Percentiles rank a stretch among this genome's conserved stretches.
These are phyloP conservation scores for Starmerella vaccinii DNA, from an alignment of 805 yeast species.

Conservation along the genomic window DNA sequence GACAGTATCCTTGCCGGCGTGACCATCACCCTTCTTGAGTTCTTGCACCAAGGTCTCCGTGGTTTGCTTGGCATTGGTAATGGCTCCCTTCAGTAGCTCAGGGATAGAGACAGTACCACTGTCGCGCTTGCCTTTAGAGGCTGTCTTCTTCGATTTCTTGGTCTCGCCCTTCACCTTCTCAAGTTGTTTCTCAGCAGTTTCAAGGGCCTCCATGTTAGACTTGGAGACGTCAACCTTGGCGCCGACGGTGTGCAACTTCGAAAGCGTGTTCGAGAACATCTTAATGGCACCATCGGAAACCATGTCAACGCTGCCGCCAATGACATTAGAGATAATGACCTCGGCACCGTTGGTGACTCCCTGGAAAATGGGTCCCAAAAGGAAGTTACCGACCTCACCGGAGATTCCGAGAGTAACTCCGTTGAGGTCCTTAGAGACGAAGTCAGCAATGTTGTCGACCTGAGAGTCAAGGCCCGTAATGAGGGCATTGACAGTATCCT, in stretches of 20 bases:
- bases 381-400: conserved; percentile 24
- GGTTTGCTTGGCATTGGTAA: conserved; percentile 21
- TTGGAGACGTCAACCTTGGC: conserved; percentile 15
- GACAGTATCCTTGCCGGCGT: conserved; percentile 24
- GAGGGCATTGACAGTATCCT: conserved; percentile 22
- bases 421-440: conserved; percentile 16
- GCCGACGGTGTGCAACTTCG: conserved; percentile 22
- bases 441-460: conserved; percentile 28
- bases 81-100: conserved; percentile 17
- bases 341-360: conserved; percentile 30
- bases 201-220: conserved; percentile 8
- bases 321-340: conserved; percentile 25
- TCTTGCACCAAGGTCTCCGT: conserved; percentile 22
- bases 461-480: conserved; percentile 29
- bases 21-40: conserved; percentile 22
- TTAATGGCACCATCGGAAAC: conserved; percentile 27
- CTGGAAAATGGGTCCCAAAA: conserved; percentile 27
- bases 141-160: conserved; percentile 3
- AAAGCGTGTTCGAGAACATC: conserved; percentile 19
- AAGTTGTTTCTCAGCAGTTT: conserved; percentile 20
- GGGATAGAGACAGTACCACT: conserved; percentile 14
- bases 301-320: conserved; percentile 25
- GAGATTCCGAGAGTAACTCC: conserved; percentile 25
- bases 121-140: conserved; percentile 5
- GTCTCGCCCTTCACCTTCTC: conserved; percentile 9